Conservation (phyloP, 2,329 filamentous ascomycete genomes). For the Trichoderma arundinaceum region DNA sequence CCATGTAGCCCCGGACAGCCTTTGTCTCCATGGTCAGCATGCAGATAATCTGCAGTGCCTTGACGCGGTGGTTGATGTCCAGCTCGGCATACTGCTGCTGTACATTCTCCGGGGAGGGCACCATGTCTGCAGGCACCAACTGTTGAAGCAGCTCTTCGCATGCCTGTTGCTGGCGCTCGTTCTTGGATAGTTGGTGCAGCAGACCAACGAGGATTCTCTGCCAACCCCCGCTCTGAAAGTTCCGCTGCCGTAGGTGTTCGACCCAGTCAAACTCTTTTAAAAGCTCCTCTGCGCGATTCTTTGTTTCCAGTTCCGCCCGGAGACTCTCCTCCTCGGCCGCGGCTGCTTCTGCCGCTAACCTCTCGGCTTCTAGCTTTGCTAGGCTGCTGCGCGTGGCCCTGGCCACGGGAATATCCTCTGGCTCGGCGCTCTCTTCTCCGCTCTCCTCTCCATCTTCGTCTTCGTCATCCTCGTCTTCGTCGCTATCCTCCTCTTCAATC, state of each 20-base stretch:
- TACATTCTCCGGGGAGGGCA: constrained; percentile 78
- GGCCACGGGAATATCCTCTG: constrained; percentile 67
- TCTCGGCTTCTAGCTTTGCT: constrained; percentile 78
- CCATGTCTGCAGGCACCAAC: constrained; percentile 77
- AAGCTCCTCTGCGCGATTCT: constrained; percentile 77
- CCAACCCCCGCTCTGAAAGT: constrained; percentile 91
- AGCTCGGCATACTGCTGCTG: constrained; percentile 73
- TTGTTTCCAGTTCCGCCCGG: constrained; percentile 55
- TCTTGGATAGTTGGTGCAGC: constrained; percentile 81
- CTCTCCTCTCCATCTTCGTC: constrained; percentile 48
- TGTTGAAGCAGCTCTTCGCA: constrained; percentile 82
- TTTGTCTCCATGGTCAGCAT: constrained; percentile 87
- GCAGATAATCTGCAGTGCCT: constrained; percentile 82
- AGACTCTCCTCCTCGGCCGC: constrained; percentile 58
- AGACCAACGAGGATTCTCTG: constrained; percentile 87
- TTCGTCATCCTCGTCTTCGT: constrained; percentile 67
- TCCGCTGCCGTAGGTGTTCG: constrained; percentile 78
- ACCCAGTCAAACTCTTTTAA: constrained; percentile 81
- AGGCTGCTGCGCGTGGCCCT: constrained; percentile 86
- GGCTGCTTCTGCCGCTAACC: constrained; percentile 64
- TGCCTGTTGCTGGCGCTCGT: constrained; percentile 68
- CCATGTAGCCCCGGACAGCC: constrained; percentile 84
- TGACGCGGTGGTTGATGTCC: constrained; percentile 81
- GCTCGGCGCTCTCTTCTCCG: constrained; percentile 67
- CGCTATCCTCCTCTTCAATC: constrained; percentile 72